Evolutionary conservation across 1,284 basidiomycete species (phyloP).

Genomic region (Amylostereum chailletii): DNA sequence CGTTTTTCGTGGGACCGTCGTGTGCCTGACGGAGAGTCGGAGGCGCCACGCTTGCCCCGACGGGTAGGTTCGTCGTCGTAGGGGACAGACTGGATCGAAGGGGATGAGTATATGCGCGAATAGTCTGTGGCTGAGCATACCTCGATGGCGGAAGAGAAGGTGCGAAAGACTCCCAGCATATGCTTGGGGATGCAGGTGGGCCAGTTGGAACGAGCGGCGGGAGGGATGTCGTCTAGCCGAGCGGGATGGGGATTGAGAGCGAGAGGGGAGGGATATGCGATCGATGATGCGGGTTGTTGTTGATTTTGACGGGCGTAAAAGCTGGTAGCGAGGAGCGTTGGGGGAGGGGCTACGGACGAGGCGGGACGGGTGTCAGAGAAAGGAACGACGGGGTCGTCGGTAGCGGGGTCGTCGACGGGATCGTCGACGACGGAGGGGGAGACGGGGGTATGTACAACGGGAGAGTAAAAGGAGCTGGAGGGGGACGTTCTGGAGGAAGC

Average conservation of each 20-base stretch:
- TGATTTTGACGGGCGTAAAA: too few relatives aligned
- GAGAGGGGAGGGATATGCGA: neutral
- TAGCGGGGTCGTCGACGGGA: neutral
- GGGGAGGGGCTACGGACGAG: too few relatives aligned
- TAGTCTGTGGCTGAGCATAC: neutral
- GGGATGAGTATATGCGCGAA: neutral
- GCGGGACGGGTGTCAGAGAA: neutral
- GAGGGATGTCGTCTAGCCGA: slow-evolving; percentile 1
- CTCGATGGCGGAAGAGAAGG: slow-evolving; percentile 8
- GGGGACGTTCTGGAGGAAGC: slow-evolving; percentile 6
- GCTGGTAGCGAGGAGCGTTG: too few relatives aligned
- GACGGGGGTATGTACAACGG: slow-evolving; percentile 1
- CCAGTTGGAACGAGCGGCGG: slow-evolving; percentile 5
- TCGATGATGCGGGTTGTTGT: too few relatives aligned
- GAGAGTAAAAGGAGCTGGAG: neutral
- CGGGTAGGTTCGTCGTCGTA: slow-evolving; percentile 2
- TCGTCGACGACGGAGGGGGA: neutral
- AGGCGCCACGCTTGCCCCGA: too few relatives aligned
- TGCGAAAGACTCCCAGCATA: slow-evolving; percentile 14
- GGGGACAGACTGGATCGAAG: slow-evolving; percentile 1
- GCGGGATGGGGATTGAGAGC: neutral
- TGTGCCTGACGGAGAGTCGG: too few relatives aligned
- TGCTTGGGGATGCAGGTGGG: slow-evolving; percentile 10
- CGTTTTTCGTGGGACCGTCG: slow-evolving; percentile 4
- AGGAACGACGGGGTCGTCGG: neutral